A percentile compares a stretch with the other conserved stretches of the same genome.
Evolutionary conservation across 192 early-diverging fungal genomes (phyloP).

Genomic region (Dissophora ornata): DNA sequence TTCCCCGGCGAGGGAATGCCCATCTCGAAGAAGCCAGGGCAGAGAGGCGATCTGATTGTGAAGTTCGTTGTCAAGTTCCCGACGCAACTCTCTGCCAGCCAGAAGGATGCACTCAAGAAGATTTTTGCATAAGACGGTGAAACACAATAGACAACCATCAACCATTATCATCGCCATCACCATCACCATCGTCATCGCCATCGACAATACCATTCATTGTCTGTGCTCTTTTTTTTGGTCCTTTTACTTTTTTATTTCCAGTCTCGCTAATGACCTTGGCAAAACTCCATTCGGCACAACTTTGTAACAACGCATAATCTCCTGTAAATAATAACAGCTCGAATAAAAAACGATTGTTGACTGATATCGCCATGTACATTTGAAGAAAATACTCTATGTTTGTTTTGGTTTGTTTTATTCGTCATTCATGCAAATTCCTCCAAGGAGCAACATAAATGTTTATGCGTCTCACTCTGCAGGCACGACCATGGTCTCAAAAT

Average conservation of each 20-base stretch:
- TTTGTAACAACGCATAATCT: not conserved
- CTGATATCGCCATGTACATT: not conserved
- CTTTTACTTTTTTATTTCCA: not conserved
- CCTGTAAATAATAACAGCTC: not conserved
- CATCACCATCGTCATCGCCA: not conserved
- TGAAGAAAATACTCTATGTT: not conserved
- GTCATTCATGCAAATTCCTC: constrained; percentile 3
- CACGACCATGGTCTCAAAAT: constrained; percentile 65
- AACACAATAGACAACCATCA: not conserved
- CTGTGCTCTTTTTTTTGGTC: not conserved
- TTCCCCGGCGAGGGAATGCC: constrained; percentile 94
- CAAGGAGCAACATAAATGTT: too few species aligned
- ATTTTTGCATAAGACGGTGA: constrained; percentile 42
- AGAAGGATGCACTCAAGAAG: constrained; percentile 76
- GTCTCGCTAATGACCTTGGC: too few species aligned
- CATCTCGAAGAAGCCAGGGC: constrained; percentile 81
- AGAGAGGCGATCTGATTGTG: constrained; percentile 90
- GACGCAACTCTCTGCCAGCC: constrained; percentile 66
- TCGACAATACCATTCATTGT: too few species aligned
- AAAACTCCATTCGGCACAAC: not conserved
- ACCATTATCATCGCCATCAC: not conserved
- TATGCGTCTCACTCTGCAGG: constrained; percentile 34
- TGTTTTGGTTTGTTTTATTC: constrained; percentile 2
- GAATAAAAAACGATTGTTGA: constrained; percentile 5
- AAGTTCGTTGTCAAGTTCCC: constrained; percentile 87